Evolutionary conservation across 1,284 basidiomycete species (phyloP).

Genomic region (Naganishia sp.): DNA sequence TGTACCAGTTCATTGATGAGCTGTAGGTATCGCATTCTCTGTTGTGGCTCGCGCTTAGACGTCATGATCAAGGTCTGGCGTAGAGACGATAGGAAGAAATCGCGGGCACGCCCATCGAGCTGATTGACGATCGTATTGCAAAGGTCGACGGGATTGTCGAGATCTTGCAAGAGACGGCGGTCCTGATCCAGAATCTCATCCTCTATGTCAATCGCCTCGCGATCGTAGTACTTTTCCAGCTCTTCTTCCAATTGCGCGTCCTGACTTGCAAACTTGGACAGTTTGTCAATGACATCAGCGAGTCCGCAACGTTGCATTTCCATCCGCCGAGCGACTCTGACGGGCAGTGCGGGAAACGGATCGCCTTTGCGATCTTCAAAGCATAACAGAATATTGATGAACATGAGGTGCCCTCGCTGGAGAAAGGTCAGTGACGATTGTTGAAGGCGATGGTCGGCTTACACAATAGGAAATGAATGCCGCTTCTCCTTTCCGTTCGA

Average conservation of each 20-base stretch:
- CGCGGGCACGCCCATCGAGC: slow-evolving; percentile 74
- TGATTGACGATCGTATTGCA: slow-evolving; percentile 77
- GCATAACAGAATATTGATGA: slow-evolving; percentile 68
- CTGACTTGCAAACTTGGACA: slow-evolving; percentile 64
- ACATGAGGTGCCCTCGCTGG: slow-evolving; percentile 64
- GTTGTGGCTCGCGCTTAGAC: slow-evolving; percentile 70
- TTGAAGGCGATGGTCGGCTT: slow-evolving; percentile 45
- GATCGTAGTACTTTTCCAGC: slow-evolving; percentile 66
- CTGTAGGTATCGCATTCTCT: slow-evolving; percentile 84
- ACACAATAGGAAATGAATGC: slow-evolving; percentile 26
- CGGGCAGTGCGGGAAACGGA: slow-evolving; percentile 74
- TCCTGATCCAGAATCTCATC: slow-evolving; percentile 76
- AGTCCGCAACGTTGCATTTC: slow-evolving; percentile 59
- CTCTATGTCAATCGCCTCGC: slow-evolving; percentile 75
- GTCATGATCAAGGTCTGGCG: slow-evolving; percentile 89
- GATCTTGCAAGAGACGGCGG: slow-evolving; percentile 71
- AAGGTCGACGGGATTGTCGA: slow-evolving; percentile 81
- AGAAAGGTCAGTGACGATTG: slow-evolving; percentile 41
- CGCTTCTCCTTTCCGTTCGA: slow-evolving; percentile 20
- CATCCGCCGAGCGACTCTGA: slow-evolving; percentile 70
- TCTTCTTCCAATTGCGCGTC: slow-evolving; percentile 63
- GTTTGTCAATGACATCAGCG: slow-evolving; percentile 70
- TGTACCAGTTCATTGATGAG: slow-evolving; percentile 90
- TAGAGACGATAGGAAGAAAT: slow-evolving; percentile 87
- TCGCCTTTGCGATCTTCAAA: slow-evolving; percentile 73